Evolutionary conservation across 2,329 filamentous ascomycete genomes (phyloP).

Genomic region (Colletotrichum salicis): DNA sequence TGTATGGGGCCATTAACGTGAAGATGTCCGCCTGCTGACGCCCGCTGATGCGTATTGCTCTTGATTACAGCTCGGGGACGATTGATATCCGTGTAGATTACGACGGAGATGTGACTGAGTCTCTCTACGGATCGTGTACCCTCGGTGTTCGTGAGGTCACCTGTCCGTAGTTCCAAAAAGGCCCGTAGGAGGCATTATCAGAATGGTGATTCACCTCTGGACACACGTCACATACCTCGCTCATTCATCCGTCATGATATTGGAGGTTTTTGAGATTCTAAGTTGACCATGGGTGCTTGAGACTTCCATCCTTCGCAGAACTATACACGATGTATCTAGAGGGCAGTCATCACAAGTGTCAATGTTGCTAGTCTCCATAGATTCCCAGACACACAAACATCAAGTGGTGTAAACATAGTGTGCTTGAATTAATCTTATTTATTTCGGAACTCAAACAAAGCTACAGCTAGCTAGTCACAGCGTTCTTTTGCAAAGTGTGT

Average conservation of each 20-base stretch:
- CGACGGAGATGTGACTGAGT: neutral
- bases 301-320: no score
- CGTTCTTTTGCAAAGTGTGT: neutral
- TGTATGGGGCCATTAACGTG: neutral
- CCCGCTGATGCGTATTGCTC: neutral
- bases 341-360: neutral
- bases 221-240: neutral
- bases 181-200: no score
- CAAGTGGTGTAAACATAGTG: neutral
- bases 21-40: neutral
- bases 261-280: no score
- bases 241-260: neutral
- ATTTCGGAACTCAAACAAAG: conserved; percentile 7
- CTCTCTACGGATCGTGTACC: neutral
- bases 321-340: no score
- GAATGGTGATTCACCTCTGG: neutral
- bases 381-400: neutral
- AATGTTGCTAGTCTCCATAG: neutral
- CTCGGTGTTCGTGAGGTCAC: neutral
- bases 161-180: neutral
- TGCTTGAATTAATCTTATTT: conserved; percentile 15
- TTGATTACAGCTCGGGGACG: neutral
- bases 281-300: no score
- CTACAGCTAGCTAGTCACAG: conserved; percentile 21
- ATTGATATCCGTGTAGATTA: neutral